Evolutionary conservation across 2,329 filamentous ascomycete genomes (phyloP), one percentile per base, ranked within the genome.

Genomic region (Dendrostoma leiphaemia): DNA sequence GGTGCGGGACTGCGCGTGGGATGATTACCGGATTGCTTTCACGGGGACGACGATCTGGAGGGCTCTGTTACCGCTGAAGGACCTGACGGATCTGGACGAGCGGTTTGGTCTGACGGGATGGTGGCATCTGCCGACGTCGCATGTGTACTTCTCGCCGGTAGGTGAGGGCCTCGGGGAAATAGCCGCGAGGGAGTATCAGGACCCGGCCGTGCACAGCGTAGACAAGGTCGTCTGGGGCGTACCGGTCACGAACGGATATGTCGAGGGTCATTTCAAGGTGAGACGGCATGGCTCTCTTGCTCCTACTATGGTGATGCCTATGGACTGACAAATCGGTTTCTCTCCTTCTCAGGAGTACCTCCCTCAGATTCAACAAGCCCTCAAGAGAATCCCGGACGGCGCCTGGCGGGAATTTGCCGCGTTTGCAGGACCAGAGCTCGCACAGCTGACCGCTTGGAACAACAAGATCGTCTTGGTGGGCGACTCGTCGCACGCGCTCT

Each of bases 401-500:
- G 43, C 35, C 12, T 57, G 55, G 19, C 58, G 60, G 29, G 61
- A 65, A 52, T 66, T 66, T 49, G 62, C 61, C 8, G 55, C 66
- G 7, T 70, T 71, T 47, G 63, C 62, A 0, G 67, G 65, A 0
- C 63, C 63, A 1, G 60, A 68, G 1, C 61, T 72, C 2, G 62
- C 64, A 5, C 61, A 55, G 3, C 61, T 67, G 3, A 61, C 67
- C 9, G 48, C 56, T 2, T 57, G 55, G 51, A 23, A 59, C 67
- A 64, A 72, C 38, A 73, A 73, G 48, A 60, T 81, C 3, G 79
- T 75, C 6, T 69, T 83, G 4, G 72, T 82, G 1, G 80, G 80
- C 8, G 80, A 83, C 58, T 74, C 79, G 0, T 82, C 78, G 1
- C 80, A 83, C 61, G 77, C 80, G 1, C 68, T 81, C 0, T 79